Base-by-base conservation (phyloP, 495 filamentous ascomycete genomes). In the Neurospora intermedia region DNA sequence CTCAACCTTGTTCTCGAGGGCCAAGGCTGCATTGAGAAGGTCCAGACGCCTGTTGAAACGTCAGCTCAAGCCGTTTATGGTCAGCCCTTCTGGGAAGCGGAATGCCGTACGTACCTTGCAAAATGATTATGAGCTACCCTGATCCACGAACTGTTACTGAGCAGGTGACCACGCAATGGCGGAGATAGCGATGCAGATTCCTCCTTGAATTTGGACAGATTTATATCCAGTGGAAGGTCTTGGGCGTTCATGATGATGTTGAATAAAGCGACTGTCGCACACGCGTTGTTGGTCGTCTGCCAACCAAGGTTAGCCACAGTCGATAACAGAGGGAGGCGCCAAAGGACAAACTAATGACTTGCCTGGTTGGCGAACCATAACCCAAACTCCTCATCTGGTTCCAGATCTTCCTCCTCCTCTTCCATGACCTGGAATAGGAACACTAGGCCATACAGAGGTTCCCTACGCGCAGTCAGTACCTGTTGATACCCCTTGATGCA, bases 311-410 rank as follows among this genome's bases (percentile, higher is more conserved):
- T 20, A 38, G 71, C 73, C 15, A 71, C n/a, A 73, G 72, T 23
- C 10, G 18, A 20, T 41, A 43, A 11, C 18, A 31, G 54, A 35
- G 54, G 6, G 27, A 66, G 54, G 15, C 54, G 9, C n/a, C 23
- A n/a, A 23, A 16, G 6, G 7, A 16, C 18, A n/a, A 7, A n/a
- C 9, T 38, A 18, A 13, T 16, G 66, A 73, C 83, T 66, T 76
- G 93, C 92, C 83, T 98, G 96, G 76, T 97, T 98, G 16, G 94
- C 94, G 82, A 98, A 98, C 96, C 96, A 99, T 40, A 97, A 35
- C 35, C 54, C 54, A 66, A 66, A 81, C 7, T 89, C 83, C 0
- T 92, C 91, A 73, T 90, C 92, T 48, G 75, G 70, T 48, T 82
- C 76, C 2, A 75, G 69, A 35, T 77, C 77, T 15, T 79, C 77